Base-by-base conservation (phyloP, 1,284 basidiomycete species). In the Rhodotorula sp. region DNA sequence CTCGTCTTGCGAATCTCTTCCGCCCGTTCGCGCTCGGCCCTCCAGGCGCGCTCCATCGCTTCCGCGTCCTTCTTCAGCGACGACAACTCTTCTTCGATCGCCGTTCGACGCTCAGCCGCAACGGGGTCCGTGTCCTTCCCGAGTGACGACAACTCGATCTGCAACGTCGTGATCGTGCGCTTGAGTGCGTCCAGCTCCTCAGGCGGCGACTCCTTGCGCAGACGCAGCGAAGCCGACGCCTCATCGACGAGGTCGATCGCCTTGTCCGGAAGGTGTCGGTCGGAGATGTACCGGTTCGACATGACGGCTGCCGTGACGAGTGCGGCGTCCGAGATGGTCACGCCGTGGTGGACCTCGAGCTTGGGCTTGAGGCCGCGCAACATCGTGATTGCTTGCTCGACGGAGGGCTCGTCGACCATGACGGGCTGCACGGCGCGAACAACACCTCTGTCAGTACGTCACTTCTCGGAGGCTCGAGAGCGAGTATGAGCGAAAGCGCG, bases 101-200 rank as follows among this genome's bases (percentile, higher is more conserved):
- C 86, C 19, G 81, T 79, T 60, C 87, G 82, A 48, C 94, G 83
- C 79, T 91, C 89, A 1, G 86, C 84, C 55, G 90, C 91, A 79
- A 92, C 89, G 4, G 89, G 84, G 77, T 97, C 94, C 5, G 84
- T 84, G 81, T 96, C 94, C 64, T 92, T 92, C 81, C 91, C 91
- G 74, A 97, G 83, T 71, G 89, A 91, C 80, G 93, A 91, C 20
- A 91, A 83, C 80, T 97, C 94, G 74, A 96, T 96, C 80, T 94
- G 88, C 7, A 94, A 83, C 1, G 90, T 94, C 75, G 94, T 85
- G 54, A 94, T 89, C 64, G 90, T 87, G 44, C 92, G 84, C 70
- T 94, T 90, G 10, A 96, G 84, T 1, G 84, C 83, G 77, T 96
- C 93, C 4, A 97, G 84, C 70, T 88, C 87, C 71, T 92, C 90